Evolutionary conservation across 208 protist species (phyloP), one percentile per base, ranked within the genome.

Genomic region (Trypanosoma scelopori): DNA sequence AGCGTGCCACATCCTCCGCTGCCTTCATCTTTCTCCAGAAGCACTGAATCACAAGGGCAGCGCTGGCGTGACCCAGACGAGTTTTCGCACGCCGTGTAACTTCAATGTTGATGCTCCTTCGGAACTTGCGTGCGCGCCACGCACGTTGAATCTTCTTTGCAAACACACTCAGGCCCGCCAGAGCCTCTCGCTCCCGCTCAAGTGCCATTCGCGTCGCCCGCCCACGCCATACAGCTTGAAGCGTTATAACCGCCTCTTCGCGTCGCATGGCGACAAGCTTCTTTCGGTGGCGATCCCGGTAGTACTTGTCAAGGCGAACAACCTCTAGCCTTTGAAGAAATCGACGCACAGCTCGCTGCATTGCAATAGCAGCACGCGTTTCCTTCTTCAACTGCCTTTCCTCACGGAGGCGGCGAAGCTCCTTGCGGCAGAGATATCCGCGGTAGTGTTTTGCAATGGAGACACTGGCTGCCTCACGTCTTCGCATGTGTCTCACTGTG

Each of bases 171-270:
- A 78, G 61, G 13, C 22, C 50, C 32, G 55, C 56, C 25, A 76
- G 65, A 22, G 48, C 70, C 18, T 52, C 71, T n/a, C 56, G 46
- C 43, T 84, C 76, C 16, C 55, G 27, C 43, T 60, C 30, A 59
- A 88, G 66, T 47, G 57, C 78, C 37, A 64, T 66, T 57, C 92
- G 76, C 48, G 85, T 91, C 16, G 76, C 77, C 71, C 89, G 67
- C 15, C 89, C 92, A 55, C 86, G 79, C 89, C 92, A 97, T n/a
- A 77, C 46, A 3, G 89, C 65, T 69, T 97, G 92, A 28, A 97
- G 84, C 61, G 66, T 82, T 15, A 77, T 69, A 4, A 76, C 87
- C 0, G 85, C 89, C 59, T 91, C 87, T 39, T 78, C 65, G 5
- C 76, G 76, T 23, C 85, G 79, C 63, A 82, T 69, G 0, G 59